A percentile compares a stretch with the other conserved stretches of the same genome.
phyloP scores from a whole-genome alignment of 352 stramenopile genomes.

The Ophiocytium majus region DNA sequence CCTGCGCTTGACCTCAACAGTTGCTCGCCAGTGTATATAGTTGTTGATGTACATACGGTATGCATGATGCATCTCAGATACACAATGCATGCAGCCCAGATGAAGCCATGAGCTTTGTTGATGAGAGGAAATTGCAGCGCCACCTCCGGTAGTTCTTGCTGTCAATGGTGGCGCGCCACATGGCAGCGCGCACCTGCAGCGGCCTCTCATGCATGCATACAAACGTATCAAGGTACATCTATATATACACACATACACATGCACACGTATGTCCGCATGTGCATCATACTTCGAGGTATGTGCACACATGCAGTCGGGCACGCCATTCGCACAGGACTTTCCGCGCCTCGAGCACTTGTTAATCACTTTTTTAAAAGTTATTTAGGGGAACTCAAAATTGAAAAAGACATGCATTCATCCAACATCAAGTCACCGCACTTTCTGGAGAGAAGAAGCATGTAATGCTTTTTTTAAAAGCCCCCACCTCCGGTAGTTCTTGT shows the following conservation, averaged over 20 bases:
- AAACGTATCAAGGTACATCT: too few species aligned
- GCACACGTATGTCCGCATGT: too few species aligned
- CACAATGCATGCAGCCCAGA: too few species aligned
- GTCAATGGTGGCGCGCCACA: conserved; percentile 71
- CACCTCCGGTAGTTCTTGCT: conserved; percentile 64
- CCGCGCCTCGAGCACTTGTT: too few species aligned
- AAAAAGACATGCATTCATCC: too few species aligned
- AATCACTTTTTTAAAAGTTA: too few species aligned
- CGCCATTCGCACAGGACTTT: neutral
- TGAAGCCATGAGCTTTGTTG: neutral
- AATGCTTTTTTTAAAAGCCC: neutral
- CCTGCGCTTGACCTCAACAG: too few species aligned
- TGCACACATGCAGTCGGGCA: neutral
- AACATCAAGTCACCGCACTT: neutral
- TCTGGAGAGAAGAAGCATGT: neutral
- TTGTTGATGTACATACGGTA: too few species aligned
- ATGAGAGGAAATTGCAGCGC: neutral
- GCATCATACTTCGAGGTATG: neutral
- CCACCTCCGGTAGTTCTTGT: conserved; percentile 63
- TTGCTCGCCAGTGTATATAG: too few species aligned
- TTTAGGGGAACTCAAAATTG: too few species aligned
- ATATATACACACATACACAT: too few species aligned
- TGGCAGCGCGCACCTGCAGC: conserved; percentile 61
- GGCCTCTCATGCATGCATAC: conserved; percentile 64
- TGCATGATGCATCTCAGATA: too few species aligned